Evolutionary conservation across 805 yeast genomes (phyloP).

Genomic region (Tetrapisispora taiwanensis): DNA sequence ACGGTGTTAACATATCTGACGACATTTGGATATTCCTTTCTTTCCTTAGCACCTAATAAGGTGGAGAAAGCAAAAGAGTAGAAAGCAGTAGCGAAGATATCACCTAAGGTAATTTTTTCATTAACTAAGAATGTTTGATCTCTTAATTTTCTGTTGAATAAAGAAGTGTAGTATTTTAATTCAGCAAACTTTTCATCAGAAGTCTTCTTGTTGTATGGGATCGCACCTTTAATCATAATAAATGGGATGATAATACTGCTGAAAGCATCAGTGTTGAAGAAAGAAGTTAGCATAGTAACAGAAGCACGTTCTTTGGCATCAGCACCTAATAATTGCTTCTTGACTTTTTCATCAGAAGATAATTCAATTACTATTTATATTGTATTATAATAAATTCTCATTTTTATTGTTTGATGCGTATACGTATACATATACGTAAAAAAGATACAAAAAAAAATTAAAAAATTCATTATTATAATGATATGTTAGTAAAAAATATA

Average conservation of each 20-base stretch:
- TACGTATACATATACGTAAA: no score
- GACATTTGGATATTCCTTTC: conserved; percentile 49
- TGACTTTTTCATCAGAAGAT: conserved; percentile 29
- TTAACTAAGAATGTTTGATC: conserved; percentile 66
- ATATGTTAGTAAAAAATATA: conserved; percentile 3
- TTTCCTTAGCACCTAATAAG: conserved; percentile 57
- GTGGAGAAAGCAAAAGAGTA: conserved; percentile 30
- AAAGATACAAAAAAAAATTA: neutral
- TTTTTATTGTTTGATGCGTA: no score
- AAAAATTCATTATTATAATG: no score
- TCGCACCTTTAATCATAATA: conserved; percentile 47
- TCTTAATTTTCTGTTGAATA: conserved; percentile 49
- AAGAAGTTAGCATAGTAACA: conserved; percentile 68
- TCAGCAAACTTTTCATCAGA: conserved; percentile 38
- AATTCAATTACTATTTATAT: conserved; percentile 9
- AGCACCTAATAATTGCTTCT: conserved; percentile 47
- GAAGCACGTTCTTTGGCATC: conserved; percentile 47
- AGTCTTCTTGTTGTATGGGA: conserved; percentile 71
- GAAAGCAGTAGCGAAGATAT: conserved; percentile 8
- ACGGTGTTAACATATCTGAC: conserved; percentile 68
- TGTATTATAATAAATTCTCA: neutral
- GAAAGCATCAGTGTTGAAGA: conserved; percentile 59
- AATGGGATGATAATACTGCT: conserved; percentile 38
- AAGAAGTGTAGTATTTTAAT: conserved; percentile 32
- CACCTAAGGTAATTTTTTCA: conserved; percentile 44